Percentiles rank a stretch among this genome's conserved stretches.
Evolutionary conservation across 2,329 filamentous ascomycete genomes (phyloP).

Genomic region (Elsinoe arachidis): DNA sequence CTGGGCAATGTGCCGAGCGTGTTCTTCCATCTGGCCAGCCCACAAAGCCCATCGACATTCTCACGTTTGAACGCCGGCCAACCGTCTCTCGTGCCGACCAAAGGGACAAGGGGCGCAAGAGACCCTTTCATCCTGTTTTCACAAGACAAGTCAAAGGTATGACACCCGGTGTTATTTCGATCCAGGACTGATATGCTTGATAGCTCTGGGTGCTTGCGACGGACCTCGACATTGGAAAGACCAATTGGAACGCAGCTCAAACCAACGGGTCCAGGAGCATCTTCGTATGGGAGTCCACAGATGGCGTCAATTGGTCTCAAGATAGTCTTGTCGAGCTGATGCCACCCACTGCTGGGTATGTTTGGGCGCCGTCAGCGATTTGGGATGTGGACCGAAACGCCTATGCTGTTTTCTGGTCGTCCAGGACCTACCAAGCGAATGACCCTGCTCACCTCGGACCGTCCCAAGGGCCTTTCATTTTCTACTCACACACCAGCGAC

Average conservation of each 20-base stretch:
- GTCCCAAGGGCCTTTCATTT: slow-evolving; percentile 34
- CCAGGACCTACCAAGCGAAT: slow-evolving; percentile 37
- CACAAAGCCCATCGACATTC: slow-evolving; percentile 28
- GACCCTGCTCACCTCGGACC: slow-evolving; percentile 41
- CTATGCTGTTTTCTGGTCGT: slow-evolving; percentile 44
- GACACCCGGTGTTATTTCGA: neutral
- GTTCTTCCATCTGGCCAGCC: neutral
- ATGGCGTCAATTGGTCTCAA: slow-evolving; percentile 42
- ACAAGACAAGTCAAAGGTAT: neutral
- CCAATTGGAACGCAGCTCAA: slow-evolving; percentile 44
- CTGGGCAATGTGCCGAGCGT: slow-evolving; percentile 1
- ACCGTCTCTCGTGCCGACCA: slow-evolving; percentile 42
- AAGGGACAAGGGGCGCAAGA: slow-evolving; percentile 45
- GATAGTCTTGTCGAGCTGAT: slow-evolving; percentile 36
- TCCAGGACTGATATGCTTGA: neutral
- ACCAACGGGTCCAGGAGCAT: slow-evolving; percentile 45
- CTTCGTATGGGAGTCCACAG: slow-evolving; percentile 48
- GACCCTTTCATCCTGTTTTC: slow-evolving; percentile 42
- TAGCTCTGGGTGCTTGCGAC: slow-evolving; percentile 38
- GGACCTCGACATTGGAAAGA: slow-evolving; percentile 29
- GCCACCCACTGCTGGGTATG: slow-evolving; percentile 43
- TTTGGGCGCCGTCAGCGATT: slow-evolving; percentile 50
- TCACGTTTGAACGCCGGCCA: slow-evolving; percentile 41
- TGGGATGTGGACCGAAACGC: slow-evolving; percentile 42
- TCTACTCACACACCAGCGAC: slow-evolving; percentile 48